phyloP scores from a whole-genome alignment of 306 rosid species.

The Neltuma alba region DNA sequence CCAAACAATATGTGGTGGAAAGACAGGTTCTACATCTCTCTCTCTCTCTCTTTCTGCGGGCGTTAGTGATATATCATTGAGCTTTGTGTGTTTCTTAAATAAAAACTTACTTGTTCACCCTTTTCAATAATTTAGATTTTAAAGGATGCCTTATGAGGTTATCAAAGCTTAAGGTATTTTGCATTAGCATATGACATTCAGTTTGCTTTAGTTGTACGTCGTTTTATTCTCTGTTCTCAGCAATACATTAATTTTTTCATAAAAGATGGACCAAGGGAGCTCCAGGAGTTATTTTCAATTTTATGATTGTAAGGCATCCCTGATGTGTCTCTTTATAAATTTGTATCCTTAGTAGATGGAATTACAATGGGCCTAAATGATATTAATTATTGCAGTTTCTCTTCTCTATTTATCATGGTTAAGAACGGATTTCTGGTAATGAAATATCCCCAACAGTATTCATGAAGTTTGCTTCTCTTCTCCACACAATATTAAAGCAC shows the following conservation, averaged over 20 bases:
- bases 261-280: not conserved
- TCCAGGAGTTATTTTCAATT: not conserved
- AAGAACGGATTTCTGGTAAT: not conserved
- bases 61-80: slow-evolving; percentile 9
- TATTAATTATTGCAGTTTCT: slow-evolving; percentile 3
- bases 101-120: not conserved
- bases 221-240: not conserved
- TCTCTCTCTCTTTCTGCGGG: slow-evolving; percentile 10
- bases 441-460: slow-evolving; percentile 2
- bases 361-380: not conserved
- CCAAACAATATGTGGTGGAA: slow-evolving; percentile 66
- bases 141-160: slow-evolving; percentile 1
- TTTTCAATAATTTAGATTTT: slow-evolving; percentile 3
- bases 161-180: not conserved
- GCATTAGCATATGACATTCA: slow-evolving; percentile 11
- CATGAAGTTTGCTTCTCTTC: not conserved
- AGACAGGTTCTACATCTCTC: slow-evolving; percentile 61
- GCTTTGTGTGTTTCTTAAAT: slow-evolving; percentile 9
- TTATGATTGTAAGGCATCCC: not conserved
- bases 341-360: slow-evolving; percentile 13
- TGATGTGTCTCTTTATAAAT: slow-evolving; percentile 17
- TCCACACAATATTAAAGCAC: slow-evolving; percentile 4
- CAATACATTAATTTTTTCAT: not conserved
- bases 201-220: not conserved
- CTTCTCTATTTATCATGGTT: slow-evolving; percentile 7